Base-by-base conservation (phyloP, 1,139 yeast species). In the Yamadazyma friedrichii region DNA sequence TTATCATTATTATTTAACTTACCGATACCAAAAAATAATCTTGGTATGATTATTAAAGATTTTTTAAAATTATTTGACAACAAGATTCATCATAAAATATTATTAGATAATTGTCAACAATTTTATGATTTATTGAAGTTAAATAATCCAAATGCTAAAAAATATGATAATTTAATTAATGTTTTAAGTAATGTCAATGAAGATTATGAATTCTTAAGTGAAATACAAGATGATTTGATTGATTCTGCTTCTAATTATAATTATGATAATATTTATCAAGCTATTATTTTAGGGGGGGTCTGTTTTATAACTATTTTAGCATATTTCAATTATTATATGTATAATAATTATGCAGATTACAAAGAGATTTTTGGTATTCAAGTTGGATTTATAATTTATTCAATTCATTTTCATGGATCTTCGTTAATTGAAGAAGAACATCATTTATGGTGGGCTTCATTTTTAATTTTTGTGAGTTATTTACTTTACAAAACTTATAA, bases 371-470 rank as follows among this genome's bases (percentile, higher is more conserved):
- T 41, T 4, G 41, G 36, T 3, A 22, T 41, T 13, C 42, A 42
- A 13, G 38, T 42, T 5, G 41, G 56, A 2, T 41, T 44, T 6
- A 60, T 37, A 52, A 68, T 49, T 3, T 82, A 81, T 53, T 71
- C 84, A 0, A 48, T 71, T 1, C 79, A 84, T 36, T 83, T 85
- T 59, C 88, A 88, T 67, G 97, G 95, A 0, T 87, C 96, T 30
- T 88, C 96, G 20, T 70, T 89, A 48, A 86, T 93, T n/a, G 99
- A 93, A 54, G 99, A 93, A 59, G 99, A 93, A 55, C 96, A 93
- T 56, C 97, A 89, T 57, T 64, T 89, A 12, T 93, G 99, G 99
- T 93, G 95, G 87, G 84, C 93, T 75, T 68, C 82, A 13, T 65
- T 78, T 0, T 63, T 79, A 0, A 39, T 71, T 36, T 56, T 50